Evolutionary conservation across 164 flowering plant species (phyloP).

Genomic region (Stephania japonica): DNA sequence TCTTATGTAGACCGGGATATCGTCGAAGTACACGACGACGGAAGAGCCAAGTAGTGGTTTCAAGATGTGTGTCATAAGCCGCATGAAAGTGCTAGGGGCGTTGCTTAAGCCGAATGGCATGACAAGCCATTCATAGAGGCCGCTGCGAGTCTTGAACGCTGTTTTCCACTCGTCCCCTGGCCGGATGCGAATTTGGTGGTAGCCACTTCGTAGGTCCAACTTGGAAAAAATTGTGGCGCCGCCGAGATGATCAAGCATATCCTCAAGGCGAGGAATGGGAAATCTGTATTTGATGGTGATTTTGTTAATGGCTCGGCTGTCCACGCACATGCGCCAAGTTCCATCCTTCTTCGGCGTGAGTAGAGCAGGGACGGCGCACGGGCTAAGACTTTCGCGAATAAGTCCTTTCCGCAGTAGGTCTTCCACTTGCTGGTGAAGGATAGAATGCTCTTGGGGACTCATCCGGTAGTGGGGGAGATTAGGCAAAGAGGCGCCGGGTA

Average conservation of each 20-base stretch:
- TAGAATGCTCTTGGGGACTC: no score
- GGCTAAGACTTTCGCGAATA: not conserved
- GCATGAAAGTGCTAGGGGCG: not conserved
- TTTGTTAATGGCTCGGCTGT: not conserved
- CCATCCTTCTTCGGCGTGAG: not conserved
- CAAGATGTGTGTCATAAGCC: not conserved
- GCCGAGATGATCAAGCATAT: not conserved
- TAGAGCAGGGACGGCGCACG: not conserved
- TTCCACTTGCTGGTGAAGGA: no score
- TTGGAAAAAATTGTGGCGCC: not conserved
- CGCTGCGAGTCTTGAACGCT: not conserved
- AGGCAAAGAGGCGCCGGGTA: no score
- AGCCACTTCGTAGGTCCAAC: not conserved
- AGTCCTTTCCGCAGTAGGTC: not conserved
- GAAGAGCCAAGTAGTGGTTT: not conserved
- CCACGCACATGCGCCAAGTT: not conserved
- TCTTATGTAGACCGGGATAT: not conserved
- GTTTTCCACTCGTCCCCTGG: not conserved
- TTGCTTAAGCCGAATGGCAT: not conserved
- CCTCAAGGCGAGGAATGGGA: not conserved
- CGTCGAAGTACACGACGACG: not conserved
- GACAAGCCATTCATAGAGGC: constrained; percentile 1
- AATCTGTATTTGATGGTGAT: not conserved
- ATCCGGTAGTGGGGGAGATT: no score
- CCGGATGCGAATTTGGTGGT: not conserved